Evolutionary conservation across 495 filamentous ascomycete species (phyloP), one percentile per base, ranked within the genome.

Genomic region (Xylaria grammica): DNA sequence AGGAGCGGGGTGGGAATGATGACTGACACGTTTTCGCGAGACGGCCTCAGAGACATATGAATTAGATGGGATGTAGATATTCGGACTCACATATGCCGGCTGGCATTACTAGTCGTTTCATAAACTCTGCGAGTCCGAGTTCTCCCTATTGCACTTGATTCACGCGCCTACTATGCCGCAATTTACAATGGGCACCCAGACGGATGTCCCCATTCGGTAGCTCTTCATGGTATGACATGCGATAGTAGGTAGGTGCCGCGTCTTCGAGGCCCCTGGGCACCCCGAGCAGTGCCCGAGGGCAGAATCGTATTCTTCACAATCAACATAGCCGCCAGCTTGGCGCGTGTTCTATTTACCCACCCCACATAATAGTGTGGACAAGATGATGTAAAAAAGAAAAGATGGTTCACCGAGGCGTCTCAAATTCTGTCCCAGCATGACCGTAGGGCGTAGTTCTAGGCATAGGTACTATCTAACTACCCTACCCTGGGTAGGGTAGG

Each of bases 361-460:
- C 3, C 44, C 22, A 49, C 22, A 49, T 5, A 26, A 49, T 13
- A 2, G 20, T 10, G 1, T 32, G 17, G 20, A 32, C 27, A 5
- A 53, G 29, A 53, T 53, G 50, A 11, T 30, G 48, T 11, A 36
- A 53, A 53, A 53, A 36, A 30, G n/a, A n/a, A n/a, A n/a, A n/a
- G n/a, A n/a, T 36, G 51, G 51, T 34, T 34, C 19, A 7, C 19
- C 8, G 17, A 4, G 34, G 32, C 29, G 51, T 20, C 30, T 30
- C 13, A 30, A 6, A 17, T n/a, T 19, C 17, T 6, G 49, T n/a
- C n/a, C n/a, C n/a, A n/a, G n/a, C n/a, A n/a, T n/a, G n/a, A n/a
- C n/a, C n/a, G n/a, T n/a, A n/a, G n/a, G n/a, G 11, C 5, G 32
- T 36, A 36, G 5, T 36, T 36, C 32, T 36, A 11, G 4, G 11